Evolutionary conservation across 345 rosid species (phyloP), one percentile per base, ranked within the genome.

Genomic region (Salix udensis): DNA sequence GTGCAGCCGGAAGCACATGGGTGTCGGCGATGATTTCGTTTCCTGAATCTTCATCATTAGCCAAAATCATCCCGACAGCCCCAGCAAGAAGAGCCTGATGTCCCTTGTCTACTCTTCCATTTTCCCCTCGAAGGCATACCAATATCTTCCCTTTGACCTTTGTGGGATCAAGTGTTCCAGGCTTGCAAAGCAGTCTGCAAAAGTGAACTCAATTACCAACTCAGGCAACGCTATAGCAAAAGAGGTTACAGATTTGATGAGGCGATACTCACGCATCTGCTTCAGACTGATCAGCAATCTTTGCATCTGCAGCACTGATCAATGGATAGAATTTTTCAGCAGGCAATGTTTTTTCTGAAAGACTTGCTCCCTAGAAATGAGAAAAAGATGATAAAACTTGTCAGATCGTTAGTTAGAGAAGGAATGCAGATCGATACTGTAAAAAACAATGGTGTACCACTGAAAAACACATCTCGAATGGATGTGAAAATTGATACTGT

Each of bases 91-190:
- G 52, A 67, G 85, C 91, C 18, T 68, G 67, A 1, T 31, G n/a
- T 3, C 91, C 89, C 34, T 84, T 79, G 4, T 85, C 82, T 16
- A 68, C 69, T 77, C 86, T 81, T 18, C 36, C 74, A 19, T 18
- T 81, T 1, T 23, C 74, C 12, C 85, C 85, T 6, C 82, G 78
- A 24, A 86, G 58, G 73, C 93, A 89, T 8, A 86, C 74, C 78
- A 91, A 30, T 65, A 91, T 88, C 87, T 90, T 95, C 62, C 94
- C 97, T 19, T 80, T 84, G 10, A 78, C 94, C 81, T 84, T 89
- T 73, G 42, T 18, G 1, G 88, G 86, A 78, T 93, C 94, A 40
- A 93, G 82, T 46, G 86, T 65, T 60, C 78, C 84, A 37, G 65
- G 31, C 61, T 4, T 7, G 40, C 84, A 77, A 31, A 69, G 69